phyloP scores from a whole-genome alignment of 768 basidiomycete species.

The Mycena leptocephala region DNA sequence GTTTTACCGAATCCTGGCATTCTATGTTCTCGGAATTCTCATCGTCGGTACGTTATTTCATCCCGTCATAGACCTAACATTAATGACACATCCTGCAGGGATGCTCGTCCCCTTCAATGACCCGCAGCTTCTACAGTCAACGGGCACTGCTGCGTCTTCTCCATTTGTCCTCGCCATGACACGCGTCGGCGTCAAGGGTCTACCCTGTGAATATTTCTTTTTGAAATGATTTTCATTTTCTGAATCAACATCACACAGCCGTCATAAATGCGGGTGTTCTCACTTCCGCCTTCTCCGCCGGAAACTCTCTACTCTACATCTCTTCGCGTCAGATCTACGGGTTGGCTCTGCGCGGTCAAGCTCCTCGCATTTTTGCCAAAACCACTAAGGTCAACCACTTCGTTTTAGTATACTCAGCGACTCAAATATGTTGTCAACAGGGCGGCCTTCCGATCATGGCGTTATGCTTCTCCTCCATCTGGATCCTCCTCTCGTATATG shows the following conservation, averaged over 20 bases:
- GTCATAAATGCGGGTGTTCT: constrained; percentile 74
- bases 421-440: background rate
- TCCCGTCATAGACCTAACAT: background rate
- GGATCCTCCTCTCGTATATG: constrained; percentile 60
- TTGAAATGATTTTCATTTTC: background rate
- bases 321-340: constrained; percentile 59
- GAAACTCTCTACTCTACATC: constrained; percentile 68
- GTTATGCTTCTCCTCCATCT: constrained; percentile 23
- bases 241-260: constrained; percentile 36
- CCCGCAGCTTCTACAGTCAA: constrained; percentile 44
- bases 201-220: constrained; percentile 31
- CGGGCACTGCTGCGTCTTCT: constrained; percentile 67
- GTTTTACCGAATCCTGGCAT: constrained; percentile 54
- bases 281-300: constrained; percentile 74
- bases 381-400: constrained; percentile 15
- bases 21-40: constrained; percentile 70
- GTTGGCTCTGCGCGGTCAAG: constrained; percentile 58
- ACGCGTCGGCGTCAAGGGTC: constrained; percentile 70
- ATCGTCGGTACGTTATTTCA: constrained; percentile 57
- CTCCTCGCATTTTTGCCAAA: constrained; percentile 47
- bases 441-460: constrained; percentile 22
- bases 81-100: constrained; percentile 35
- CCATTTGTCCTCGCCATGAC: constrained; percentile 85
- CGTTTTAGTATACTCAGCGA: background rate
- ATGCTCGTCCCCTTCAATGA: constrained; percentile 80